Conservation (phyloP, 768 basidiomycete genomes). For the Pulveroboletus sp. region DNA sequence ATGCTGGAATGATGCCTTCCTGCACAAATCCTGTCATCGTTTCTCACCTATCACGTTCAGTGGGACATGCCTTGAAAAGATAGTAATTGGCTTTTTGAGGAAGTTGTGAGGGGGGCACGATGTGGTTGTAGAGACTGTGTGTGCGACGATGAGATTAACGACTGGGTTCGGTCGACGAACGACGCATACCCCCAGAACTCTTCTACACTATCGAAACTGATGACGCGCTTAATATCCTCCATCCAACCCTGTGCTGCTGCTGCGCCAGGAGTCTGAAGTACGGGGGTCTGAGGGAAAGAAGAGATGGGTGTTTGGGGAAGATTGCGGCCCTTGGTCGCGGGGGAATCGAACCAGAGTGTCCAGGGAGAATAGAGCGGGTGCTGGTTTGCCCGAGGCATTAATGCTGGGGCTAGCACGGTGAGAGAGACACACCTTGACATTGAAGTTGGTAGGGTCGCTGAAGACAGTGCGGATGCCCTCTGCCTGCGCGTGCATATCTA, state of each 20-base stretch:
- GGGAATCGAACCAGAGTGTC: slow-evolving; percentile 99
- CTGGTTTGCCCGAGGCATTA: slow-evolving; percentile 36
- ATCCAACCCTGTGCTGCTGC: slow-evolving; percentile 89
- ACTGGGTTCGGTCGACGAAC: neutral
- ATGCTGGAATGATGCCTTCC: slow-evolving; percentile 96
- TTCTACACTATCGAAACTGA: slow-evolving; percentile 94
- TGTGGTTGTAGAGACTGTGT: slow-evolving; percentile 87
- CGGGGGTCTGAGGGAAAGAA: slow-evolving; percentile 71
- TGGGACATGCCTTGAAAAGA: slow-evolving; percentile 79
- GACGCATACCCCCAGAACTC: slow-evolving; percentile 94
- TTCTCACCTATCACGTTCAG: neutral
- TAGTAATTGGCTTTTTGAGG: slow-evolving; percentile 99
- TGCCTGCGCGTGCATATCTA: slow-evolving; percentile 79
- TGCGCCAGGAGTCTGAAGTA: slow-evolving; percentile 66
- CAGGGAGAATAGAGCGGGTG: slow-evolving; percentile 92
- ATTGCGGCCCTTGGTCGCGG: slow-evolving; percentile 84
- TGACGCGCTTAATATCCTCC: slow-evolving; percentile 97
- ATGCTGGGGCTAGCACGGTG: neutral
- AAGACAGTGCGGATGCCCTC: slow-evolving; percentile 89
- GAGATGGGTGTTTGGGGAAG: slow-evolving; percentile 78
- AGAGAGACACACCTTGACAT: slow-evolving; percentile 73
- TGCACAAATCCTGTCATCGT: slow-evolving; percentile 27
- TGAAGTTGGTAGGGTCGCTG: slow-evolving; percentile 88
- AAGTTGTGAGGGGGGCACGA: slow-evolving; percentile 88
- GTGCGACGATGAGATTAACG: slow-evolving; percentile 9